These are phyloP conservation scores for Elasticomyces elasticus DNA, from an alignment of 495 filamentous ascomycete genomes.

Conservation along the genomic window DNA sequence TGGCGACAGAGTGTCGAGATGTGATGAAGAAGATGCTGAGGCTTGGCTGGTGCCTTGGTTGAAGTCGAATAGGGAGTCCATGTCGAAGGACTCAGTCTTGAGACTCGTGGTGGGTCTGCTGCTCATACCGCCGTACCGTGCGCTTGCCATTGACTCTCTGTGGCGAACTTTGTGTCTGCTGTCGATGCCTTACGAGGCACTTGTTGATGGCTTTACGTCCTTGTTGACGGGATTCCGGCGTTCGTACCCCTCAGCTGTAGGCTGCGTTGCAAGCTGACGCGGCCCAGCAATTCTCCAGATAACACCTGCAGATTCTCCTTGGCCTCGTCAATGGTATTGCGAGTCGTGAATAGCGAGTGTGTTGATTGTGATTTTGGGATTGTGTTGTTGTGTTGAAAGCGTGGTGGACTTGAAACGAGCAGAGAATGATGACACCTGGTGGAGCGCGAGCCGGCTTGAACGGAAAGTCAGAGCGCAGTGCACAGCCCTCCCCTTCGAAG, in stretches of 20 bases:
- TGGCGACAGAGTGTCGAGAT: slow-evolving; percentile 7
- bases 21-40: slow-evolving; percentile 17
- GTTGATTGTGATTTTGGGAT: not conserved
- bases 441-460: not conserved
- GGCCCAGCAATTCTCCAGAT: not conserved
- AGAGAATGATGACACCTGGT: not conserved
- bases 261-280: slow-evolving; percentile 13
- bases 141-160: not conserved
- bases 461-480: no score
- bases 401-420: not conserved
- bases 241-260: slow-evolving; percentile 1
- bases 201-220: not conserved
- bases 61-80: slow-evolving; percentile 34
- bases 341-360: not conserved
- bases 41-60: slow-evolving; percentile 16
- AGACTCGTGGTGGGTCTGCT: slow-evolving; percentile 11
- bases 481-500: no score
- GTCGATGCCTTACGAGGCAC: slow-evolving; percentile 5
- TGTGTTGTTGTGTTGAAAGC: not conserved
- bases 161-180: not conserved
- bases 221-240: not conserved
- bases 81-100: slow-evolving; percentile 29
- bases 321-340: not conserved
- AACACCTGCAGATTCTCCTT: not conserved
- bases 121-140: slow-evolving; percentile 16